A percentile compares a stretch with the other conserved stretches of the same genome.
These are phyloP conservation scores for Macrophomina phaseolina DNA, from an alignment of 2,329 filamentous ascomycete species.

Conservation along the genomic window DNA sequence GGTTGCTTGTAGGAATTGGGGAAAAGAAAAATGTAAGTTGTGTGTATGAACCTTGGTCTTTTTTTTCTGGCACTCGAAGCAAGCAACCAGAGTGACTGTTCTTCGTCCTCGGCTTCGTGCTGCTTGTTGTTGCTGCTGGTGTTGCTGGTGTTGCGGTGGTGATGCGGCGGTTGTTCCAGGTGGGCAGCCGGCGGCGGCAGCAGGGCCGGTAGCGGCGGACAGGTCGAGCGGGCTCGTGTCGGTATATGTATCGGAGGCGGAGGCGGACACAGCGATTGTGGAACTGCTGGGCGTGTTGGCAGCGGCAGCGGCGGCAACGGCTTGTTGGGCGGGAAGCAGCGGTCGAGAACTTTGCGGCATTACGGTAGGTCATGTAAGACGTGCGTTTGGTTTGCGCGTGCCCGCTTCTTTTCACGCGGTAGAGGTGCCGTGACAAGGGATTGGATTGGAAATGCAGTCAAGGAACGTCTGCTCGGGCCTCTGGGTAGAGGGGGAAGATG, in stretches of 20 bases:
- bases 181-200: background rate
- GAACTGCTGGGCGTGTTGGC: constrained; percentile 10
- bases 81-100: constrained; percentile 21
- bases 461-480: background rate
- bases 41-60: constrained; percentile 22
- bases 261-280: constrained; percentile 1
- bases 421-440: background rate
- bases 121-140: too few relatives aligned
- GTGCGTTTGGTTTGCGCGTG: background rate
- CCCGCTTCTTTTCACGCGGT: background rate
- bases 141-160: background rate
- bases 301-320: background rate
- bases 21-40: background rate
- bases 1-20: too few relatives aligned
- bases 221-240: background rate
- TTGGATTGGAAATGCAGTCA: background rate
- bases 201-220: background rate
- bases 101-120: constrained; percentile 10
- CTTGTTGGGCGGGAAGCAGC: background rate
- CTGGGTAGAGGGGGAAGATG: background rate
- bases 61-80: constrained; percentile 25
- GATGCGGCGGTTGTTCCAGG: background rate
- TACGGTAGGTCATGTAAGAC: background rate
- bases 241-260: background rate
- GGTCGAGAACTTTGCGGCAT: constrained; percentile 17